Base-by-base conservation (phyloP, 2,329 filamentous ascomycete genomes). In the Penicillium sp. region DNA sequence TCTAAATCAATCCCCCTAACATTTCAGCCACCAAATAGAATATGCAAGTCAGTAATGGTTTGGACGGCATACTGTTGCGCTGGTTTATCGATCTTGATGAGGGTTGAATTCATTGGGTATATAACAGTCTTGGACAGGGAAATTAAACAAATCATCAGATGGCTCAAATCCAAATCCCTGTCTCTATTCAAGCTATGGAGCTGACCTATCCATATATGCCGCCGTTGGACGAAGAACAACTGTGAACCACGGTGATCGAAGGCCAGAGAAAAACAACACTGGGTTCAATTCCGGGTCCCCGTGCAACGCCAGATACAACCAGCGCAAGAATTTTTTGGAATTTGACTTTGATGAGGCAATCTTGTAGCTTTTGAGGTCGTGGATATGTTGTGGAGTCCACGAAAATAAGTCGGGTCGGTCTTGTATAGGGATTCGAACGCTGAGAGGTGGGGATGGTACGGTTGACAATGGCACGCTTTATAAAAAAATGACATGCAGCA, bases 91-190 rank as follows among this genome's bases (percentile, higher is more conserved):
- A 33, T 47, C 12, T 31, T 41, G 49, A 38, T 38, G 50, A 47
- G 21, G 8, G 13, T 41, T 56, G 19, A 55, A 56, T 62, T 65
- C 40, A 62, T 64, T 62, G 63, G 63, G 63, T 65, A 65, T 65
- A 64, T 43, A 62, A 56, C 61, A 60, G 47, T 58, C 59, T 57
- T 48, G 33, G 46, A 52, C 48, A 52, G 49, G 40, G 37, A 19
- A 43, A 54, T 50, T 52, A 45, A 54, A 59, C 41, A 27, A 21
- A 31, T 43, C 37, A 31, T 54, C 31, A 21, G 19, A 59, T 50
- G n/a, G 45, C 13, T 27, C 19, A 41, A 27, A 25, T 43, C 35
- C 49, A 46, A 33, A 42, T 47, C 12, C 35, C 42, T 47, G 55
- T 41, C 35, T 53, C 40, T 48, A 40, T 54, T 57, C 42, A 57